Evolutionary conservation across 164 flowering plant species (phyloP), one percentile per base, ranked within the genome.

Genomic region (Hamamelis virginiana): DNA sequence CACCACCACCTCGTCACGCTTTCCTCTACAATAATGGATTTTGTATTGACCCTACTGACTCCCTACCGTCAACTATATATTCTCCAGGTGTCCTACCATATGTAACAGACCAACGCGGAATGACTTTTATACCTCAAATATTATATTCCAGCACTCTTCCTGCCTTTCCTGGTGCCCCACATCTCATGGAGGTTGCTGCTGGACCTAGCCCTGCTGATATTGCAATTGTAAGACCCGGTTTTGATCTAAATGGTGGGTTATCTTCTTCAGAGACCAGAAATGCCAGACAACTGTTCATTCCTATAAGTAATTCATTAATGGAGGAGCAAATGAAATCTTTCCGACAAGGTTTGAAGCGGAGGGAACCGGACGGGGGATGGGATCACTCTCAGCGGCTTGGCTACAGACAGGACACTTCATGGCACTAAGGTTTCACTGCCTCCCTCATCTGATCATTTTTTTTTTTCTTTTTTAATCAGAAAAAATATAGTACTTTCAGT

Each of bases 291-390:
- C 25, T 69, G 28, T 64, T 59, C 43, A 22, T 71, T 55, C 75
- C 73, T 33, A 55, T 45, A 19, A 53, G 58, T 33, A 73, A 67
- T 56, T 46, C 66, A 38, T 25, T 47, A 11, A 14, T 72, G 59
- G 78, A 80, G 26, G 78, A 68, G 11, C 80, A 71, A 38, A 60
- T 67, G 65, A 76, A 56, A 65, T 52, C 68, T 26, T 56, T 64
- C 48, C 68, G 64, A 10, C 74, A 26, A 52, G 38, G n/a, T n/a
- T 25, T 63, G 50, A 72, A 72, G 60, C 59, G 74, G 15, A 69
- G 55, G 59, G 74, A 72, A 51, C 74, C 74, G 5, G 74, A 72
- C 1, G 69, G 74, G 6, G 74, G 69, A 66, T 72, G 69, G 69
- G 74, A 65, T n/a, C n/a, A n/a, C 43, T 66, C 65, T 47, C 69